Base-by-base conservation (phyloP, 2,329 filamentous ascomycete genomes). In the Zopfia rhizophila region DNA sequence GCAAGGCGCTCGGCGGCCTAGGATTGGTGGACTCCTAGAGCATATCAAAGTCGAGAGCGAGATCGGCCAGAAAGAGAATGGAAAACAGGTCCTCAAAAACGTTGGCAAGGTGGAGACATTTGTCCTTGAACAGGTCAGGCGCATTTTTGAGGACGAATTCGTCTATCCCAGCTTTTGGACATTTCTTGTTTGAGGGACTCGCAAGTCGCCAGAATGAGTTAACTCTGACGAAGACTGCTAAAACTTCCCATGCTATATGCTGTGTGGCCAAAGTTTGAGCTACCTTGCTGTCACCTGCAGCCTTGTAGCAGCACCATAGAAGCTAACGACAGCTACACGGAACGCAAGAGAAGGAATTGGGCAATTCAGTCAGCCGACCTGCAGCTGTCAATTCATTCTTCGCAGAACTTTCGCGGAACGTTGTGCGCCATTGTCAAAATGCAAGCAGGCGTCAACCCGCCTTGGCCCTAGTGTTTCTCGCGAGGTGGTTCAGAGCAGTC, bases 141-240 rank as follows among this genome's bases (percentile, higher is more conserved):
- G 91, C 65, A 97, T 99, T 61, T 97, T 99, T 65, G 94, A 99
- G 74, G 94, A 97, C 68, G 94, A 99, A 72, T 94, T 97, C 75
- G 92, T 97, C 52, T 97, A 96, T 75, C 94, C 94, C 31, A 97
- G 92, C 72, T 97, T 95, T 73, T 97, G 93, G 92, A 97, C 93
- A 1, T 97, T 97, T 72, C 76, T 99, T 61, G 87, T 97, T 31
- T 96, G 57, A 70, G 45, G 31, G 18, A 13, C 13, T 14, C 21
- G 21, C 22, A 36, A 35, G 11, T 21, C 24, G 16, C 23, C 31
- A 29, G 19, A 12, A 33, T 33, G 14, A 33, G 29, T 21, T 24
- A 30, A 29, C 38, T 25, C 28, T 25, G 21, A 48, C 50, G 10
- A 52, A 55, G 5, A 28, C 31, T 48, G 47, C 37, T 18, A 57